A percentile compares a stretch with the other conserved stretches of the same genome.
Conservation (phyloP, 1,284 basidiomycete genomes). For the Boletus coffeatus region DNA sequence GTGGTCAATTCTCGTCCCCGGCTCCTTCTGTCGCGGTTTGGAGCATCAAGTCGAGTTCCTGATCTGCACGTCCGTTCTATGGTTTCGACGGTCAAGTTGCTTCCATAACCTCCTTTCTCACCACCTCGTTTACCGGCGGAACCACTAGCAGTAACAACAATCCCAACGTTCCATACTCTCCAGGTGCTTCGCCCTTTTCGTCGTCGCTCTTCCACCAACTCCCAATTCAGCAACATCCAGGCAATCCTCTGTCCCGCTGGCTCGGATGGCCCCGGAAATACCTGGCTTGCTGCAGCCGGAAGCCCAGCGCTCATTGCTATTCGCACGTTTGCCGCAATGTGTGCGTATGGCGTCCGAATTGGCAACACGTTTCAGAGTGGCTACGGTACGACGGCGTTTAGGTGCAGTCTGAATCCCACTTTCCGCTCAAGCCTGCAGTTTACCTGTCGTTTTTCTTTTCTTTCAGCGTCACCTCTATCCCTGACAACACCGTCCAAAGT, state of each 20-base stretch:
- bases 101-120: conserved; percentile 75
- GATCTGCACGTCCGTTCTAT: conserved; percentile 77
- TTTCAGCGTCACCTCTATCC: conserved; percentile 73
- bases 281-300: conserved; percentile 81
- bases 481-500: conserved; percentile 79
- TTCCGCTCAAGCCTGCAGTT: background rate
- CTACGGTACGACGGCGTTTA: conserved; percentile 82
- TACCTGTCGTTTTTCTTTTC: conserved; percentile 7
- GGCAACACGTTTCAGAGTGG: conserved; percentile 85
- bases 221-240: conserved; percentile 64
- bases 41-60: conserved; percentile 59
- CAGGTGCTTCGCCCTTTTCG: conserved; percentile 80
- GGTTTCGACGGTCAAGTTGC: conserved; percentile 72
- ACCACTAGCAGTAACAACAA: conserved; percentile 59
- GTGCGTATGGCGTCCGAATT: conserved; percentile 76
- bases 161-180: conserved; percentile 69
- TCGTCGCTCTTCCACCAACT: conserved; percentile 70
- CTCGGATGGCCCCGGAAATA: conserved; percentile 72
- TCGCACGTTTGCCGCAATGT: conserved; percentile 66
- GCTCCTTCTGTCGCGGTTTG: conserved; percentile 76
- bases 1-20: conserved; percentile 75
- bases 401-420: conserved; percentile 41
- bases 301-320: conserved; percentile 70
- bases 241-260: conserved; percentile 83
- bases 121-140: conserved; percentile 65